Conservation (phyloP, 2,329 filamentous ascomycete species). For the Trichothecium sympodiale region DNA sequence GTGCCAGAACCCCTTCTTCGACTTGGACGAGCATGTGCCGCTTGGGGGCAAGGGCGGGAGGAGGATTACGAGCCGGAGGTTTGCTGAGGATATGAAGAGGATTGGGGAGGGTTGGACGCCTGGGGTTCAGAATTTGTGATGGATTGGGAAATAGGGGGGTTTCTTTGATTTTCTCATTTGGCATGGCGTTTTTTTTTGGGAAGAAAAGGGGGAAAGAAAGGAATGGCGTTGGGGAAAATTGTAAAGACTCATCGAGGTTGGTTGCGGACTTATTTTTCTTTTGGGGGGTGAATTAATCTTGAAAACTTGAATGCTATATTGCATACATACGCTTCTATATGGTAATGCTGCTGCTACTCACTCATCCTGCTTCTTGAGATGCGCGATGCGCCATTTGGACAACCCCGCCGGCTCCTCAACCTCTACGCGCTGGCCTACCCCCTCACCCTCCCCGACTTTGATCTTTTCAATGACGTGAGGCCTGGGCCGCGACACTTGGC, state of each 20-base stretch:
- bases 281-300: too few relatives aligned
- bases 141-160: too few relatives aligned
- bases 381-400: slow-evolving; percentile 24
- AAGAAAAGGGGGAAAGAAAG: too few relatives aligned
- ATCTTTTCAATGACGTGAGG: neutral
- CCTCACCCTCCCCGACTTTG: slow-evolving; percentile 10
- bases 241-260: too few relatives aligned
- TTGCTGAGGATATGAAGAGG: slow-evolving; percentile 69
- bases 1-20: slow-evolving; percentile 90
- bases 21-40: slow-evolving; percentile 72
- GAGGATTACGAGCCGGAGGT: slow-evolving; percentile 72
- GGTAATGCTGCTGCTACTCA: too few relatives aligned
- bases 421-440: slow-evolving; percentile 21
- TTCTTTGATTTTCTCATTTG: too few relatives aligned
- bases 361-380: slow-evolving; percentile 16
- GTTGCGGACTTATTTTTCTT: too few relatives aligned
- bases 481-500: slow-evolving; percentile 13
- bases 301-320: slow-evolving; percentile 1
- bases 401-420: slow-evolving; percentile 26
- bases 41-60: slow-evolving; percentile 41
- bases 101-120: slow-evolving; percentile 82
- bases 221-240: slow-evolving; percentile 1
- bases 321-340: neutral
- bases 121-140: slow-evolving; percentile 51
- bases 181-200: slow-evolving; percentile 3